phyloP scores from a whole-genome alignment of 176 grass and related monocot species.

The Eragrostis nindensis region DNA sequence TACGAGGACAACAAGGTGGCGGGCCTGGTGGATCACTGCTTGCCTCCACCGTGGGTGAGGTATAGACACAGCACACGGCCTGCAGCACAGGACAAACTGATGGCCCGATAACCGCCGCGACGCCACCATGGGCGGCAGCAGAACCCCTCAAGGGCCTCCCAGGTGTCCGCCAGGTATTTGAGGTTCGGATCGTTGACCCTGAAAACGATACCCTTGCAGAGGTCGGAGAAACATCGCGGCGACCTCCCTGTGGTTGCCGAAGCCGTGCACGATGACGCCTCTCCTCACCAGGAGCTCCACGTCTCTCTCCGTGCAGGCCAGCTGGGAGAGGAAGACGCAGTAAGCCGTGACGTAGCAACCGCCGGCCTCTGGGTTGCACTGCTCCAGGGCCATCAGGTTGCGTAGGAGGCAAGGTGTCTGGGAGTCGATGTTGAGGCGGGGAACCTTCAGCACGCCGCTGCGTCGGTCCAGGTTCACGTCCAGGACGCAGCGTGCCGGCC shows the following conservation, averaged over 20 bases:
- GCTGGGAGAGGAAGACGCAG: conserved; percentile 27
- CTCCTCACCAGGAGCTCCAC: conserved; percentile 12
- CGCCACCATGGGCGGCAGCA: too few relatives aligned
- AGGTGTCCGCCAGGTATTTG: conserved; percentile 23
- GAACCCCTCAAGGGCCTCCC: background rate
- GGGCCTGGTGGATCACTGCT: too few relatives aligned
- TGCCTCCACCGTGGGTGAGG: too few relatives aligned
- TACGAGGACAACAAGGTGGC: too few relatives aligned
- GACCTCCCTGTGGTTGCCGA: background rate
- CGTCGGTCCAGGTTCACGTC: background rate
- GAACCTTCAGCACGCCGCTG: background rate
- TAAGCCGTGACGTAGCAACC: conserved; percentile 34
- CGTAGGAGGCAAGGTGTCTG: conserved; percentile 6
- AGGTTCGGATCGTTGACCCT: background rate
- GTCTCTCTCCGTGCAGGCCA: background rate
- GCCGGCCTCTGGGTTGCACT: background rate
- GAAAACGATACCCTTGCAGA: conserved; percentile 1
- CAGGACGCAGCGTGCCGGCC: background rate
- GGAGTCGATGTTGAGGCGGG: background rate
- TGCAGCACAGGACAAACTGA: too few relatives aligned
- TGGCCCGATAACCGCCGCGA: too few relatives aligned
- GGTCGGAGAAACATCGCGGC: background rate
- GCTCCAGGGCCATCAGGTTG: conserved; percentile 38
- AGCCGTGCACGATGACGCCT: background rate
- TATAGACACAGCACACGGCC: too few relatives aligned